Conservation (phyloP, 2,329 filamentous ascomycete species). For the Pseudodiploospora longispora region DNA sequence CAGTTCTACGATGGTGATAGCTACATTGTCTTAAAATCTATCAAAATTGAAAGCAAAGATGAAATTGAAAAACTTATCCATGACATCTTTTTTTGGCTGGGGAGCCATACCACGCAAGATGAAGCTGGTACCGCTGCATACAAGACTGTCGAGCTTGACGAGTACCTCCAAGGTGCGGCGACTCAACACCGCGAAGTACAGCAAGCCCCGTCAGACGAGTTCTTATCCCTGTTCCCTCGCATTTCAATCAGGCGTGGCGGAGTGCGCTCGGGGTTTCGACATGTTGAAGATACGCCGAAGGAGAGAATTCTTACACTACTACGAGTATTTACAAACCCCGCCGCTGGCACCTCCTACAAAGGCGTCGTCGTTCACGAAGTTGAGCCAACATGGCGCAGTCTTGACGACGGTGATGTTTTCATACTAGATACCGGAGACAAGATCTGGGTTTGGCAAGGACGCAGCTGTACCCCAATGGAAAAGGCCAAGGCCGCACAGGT, state of each 20-base stretch:
- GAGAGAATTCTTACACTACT: conserved; percentile 44
- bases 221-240: conserved; percentile 51
- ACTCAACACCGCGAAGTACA: conserved; percentile 60
- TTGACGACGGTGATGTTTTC: conserved; percentile 60
- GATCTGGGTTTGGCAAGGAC: conserved; percentile 64
- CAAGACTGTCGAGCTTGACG: conserved; percentile 63
- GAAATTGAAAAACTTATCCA: conserved; percentile 42
- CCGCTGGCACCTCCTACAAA: conserved; percentile 20
- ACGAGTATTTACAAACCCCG: conserved; percentile 55
- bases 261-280: conserved; percentile 53
- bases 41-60: conserved; percentile 40
- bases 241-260: conserved; percentile 54
- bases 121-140: conserved; percentile 62
- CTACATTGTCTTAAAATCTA: conserved; percentile 57
- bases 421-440: conserved; percentile 54
- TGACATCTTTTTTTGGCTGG: conserved; percentile 65
- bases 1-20: conserved; percentile 61
- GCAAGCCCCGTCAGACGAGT: conserved; percentile 48
- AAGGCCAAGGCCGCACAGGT: conserved; percentile 61
- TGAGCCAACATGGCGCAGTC: conserved; percentile 49
- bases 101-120: conserved; percentile 56
- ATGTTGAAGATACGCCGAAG: conserved; percentile 41
- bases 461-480: conserved; percentile 58
- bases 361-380: conserved; percentile 57
- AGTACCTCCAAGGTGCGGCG: conserved; percentile 54